phyloP scores from a whole-genome alignment of 1,284 basidiomycete genomes.

The Coniferiporia sulphurascens region DNA sequence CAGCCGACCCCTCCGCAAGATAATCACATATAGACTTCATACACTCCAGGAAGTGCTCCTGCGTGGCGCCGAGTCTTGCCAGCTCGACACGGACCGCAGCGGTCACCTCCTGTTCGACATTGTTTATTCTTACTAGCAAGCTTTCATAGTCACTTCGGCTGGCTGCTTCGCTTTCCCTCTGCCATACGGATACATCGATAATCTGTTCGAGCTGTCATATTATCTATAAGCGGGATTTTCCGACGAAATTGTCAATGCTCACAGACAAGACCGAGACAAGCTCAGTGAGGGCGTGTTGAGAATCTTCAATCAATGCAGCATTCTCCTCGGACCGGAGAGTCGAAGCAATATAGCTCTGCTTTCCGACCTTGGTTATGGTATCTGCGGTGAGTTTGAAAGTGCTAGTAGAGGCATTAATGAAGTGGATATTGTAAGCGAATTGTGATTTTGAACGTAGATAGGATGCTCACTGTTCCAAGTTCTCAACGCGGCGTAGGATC shows the following conservation, averaged over 20 bases:
- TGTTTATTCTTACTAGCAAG: not conserved
- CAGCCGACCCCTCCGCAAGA: not conserved
- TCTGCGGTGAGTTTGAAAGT: constrained; percentile 21
- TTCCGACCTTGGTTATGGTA: constrained; percentile 22
- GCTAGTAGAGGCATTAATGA: constrained; percentile 3
- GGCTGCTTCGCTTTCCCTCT: constrained; percentile 13
- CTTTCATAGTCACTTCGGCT: not conserved
- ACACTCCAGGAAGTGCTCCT: constrained; percentile 1
- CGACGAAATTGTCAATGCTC: constrained; percentile 1
- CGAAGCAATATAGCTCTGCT: constrained; percentile 21
- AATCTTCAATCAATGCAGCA: constrained; percentile 20
- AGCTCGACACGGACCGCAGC: constrained; percentile 1
- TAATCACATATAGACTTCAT: not conserved
- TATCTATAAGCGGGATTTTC: not conserved
- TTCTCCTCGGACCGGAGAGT: constrained; percentile 22
- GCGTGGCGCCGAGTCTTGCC: constrained; percentile 9
- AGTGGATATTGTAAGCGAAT: not conserved
- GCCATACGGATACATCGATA: constrained; percentile 17
- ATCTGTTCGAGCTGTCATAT: constrained; percentile 14
- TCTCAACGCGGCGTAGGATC: constrained; percentile 15
- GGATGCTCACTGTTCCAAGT: constrained; percentile 20
- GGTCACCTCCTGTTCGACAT: constrained; percentile 2
- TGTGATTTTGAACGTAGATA: not conserved
- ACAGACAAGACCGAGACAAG: constrained; percentile 23
- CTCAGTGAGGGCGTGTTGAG: constrained; percentile 22